These are phyloP conservation scores for Neoboletus subvelutipes DNA, from an alignment of 768 basidiomycete species.

Conservation along the genomic window DNA sequence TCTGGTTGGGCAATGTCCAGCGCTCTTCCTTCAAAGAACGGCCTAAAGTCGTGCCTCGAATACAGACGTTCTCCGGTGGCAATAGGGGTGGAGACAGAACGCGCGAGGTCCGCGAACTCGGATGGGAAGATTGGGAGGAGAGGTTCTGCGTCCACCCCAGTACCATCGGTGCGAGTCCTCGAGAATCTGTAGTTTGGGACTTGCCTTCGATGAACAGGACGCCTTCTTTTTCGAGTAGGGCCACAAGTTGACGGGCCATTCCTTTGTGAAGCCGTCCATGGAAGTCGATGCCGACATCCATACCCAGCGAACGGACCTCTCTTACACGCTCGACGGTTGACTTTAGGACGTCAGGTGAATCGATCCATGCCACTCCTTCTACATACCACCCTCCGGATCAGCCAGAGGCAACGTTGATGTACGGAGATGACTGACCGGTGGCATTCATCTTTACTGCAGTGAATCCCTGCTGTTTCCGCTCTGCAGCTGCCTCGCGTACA, in stretches of 20 bases:
- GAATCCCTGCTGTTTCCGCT: slow-evolving; percentile 61
- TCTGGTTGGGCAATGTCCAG: slow-evolving; percentile 73
- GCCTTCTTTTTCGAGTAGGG: slow-evolving; percentile 53
- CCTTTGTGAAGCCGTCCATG: slow-evolving; percentile 69
- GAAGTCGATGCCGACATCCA: slow-evolving; percentile 70
- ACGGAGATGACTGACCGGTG: slow-evolving; percentile 38
- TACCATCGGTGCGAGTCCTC: neutral
- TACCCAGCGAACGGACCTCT: slow-evolving; percentile 49
- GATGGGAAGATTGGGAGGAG: slow-evolving; percentile 58
- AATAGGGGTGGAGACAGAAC: slow-evolving; percentile 57
- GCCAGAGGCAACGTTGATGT: neutral
- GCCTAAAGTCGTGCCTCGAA: slow-evolving; percentile 60
- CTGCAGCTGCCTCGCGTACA: slow-evolving; percentile 50
- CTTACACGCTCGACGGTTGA: slow-evolving; percentile 53
- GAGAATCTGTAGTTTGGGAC: neutral
- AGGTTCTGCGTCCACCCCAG: slow-evolving; percentile 41
- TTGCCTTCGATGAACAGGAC: slow-evolving; percentile 67
- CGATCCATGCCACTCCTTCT: slow-evolving; percentile 52
- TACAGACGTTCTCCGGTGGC: slow-evolving; percentile 65
- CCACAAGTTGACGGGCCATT: slow-evolving; percentile 68
- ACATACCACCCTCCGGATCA: slow-evolving; percentile 15
- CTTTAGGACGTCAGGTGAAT: slow-evolving; percentile 52
- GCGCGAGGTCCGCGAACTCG: slow-evolving; percentile 60
- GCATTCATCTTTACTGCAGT: slow-evolving; percentile 75
- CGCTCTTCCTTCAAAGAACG: slow-evolving; percentile 60